Base-by-base conservation (phyloP, 768 basidiomycete genomes). In the Leccinellum rugosiceps region DNA sequence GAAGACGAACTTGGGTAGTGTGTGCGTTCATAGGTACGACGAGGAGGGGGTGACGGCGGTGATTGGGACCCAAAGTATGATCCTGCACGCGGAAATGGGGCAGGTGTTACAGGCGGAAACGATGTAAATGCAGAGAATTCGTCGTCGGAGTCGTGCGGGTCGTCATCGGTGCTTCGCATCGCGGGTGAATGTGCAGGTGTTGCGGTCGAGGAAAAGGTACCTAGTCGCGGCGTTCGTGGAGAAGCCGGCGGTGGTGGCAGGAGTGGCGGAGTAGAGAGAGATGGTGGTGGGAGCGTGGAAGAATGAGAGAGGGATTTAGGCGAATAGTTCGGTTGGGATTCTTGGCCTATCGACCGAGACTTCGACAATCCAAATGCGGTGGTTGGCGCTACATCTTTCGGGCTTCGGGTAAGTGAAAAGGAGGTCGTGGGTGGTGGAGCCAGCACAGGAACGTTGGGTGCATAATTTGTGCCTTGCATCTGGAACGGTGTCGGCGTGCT, bases 61-160 rank as follows among this genome's bases (percentile, higher is more conserved):
- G 74, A 65, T 30, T 69, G 54, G 2, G 64, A 56, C 38, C 59
- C 41, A 41, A n/a, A 64, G 45, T 49, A 28, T 28, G 60, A 11
- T 48, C 53, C 19, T 15, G 41, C 46, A 34, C 52, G 44, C 14
- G 56, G 51, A 48, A 56, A 57, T 47, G 53, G 51, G 1, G 64
- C 48, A 41, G 51, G 32, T 11, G 41, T 43, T 43, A 6, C 41
- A 19, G 41, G 41, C 19, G 75, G 61, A 23, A 75, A 72, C 4
- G 74, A 70, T 52, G 72, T 59, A 63, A 82, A 80, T 38, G 83
- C 82, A 6, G 79, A 74, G 62, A 86, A 88, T 49, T 85, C 83
- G 55, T 77, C 76, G 38, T 75, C 68, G 1, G 80, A 76, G 43
- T 60, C 64, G 15, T 58, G 32, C 51, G 70, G 65, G 34, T 70